Base-by-base conservation (phyloP, 176 grass and related monocot genomes). In the Phragmites australis region DNA sequence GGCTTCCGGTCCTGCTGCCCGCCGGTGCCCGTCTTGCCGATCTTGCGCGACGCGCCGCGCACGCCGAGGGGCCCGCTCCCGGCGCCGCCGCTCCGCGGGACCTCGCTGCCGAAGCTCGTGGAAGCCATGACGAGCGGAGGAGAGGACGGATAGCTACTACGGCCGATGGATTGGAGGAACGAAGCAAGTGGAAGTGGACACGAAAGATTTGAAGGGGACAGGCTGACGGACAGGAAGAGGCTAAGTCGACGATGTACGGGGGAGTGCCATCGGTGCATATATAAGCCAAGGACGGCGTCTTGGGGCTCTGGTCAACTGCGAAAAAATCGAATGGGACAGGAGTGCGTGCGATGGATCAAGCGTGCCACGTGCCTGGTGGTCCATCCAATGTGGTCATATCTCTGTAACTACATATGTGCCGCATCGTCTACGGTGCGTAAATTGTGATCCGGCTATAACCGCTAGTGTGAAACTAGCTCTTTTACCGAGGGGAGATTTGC, bases 31-130 rank as follows among this genome's bases (percentile, higher is more conserved):
- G 82, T 30, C 77, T 97, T 93, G 43, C 76, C 83, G 77, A 93
- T 82, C 82, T 91, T 97, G 62, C 89, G 93, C 44, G 90, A 91
- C 70, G 85, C 67, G 13, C 55, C 68, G 65, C 88, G 80, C 75
- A 93, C 60, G 60, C 87, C 89, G 48, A 93, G 88, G 29, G 80
- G 25, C 54, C 82, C 49, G 13, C 15, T 9, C 0, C 45, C 15
- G 4, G 62, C 40, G 34, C 8, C 45, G 16, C 29, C 64, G 70
- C 82, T 66, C 45, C 8, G 76, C 21, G 41, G 63, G 81, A 18
- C 74, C 16, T 68, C 61, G 48, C 18, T 81, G 22, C 78, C 78
- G 66, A 39, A 90, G 74, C 88, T 91, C 67, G 58, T 26, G 22
- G 83, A 21, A 30, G 88, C 88, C 83, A 86, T 86, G 82, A 68